Percentiles rank a stretch among this genome's conserved stretches.
Evolutionary conservation across 2,329 filamentous ascomycete species (phyloP).

Genomic region (Cyclaneusma minus): DNA sequence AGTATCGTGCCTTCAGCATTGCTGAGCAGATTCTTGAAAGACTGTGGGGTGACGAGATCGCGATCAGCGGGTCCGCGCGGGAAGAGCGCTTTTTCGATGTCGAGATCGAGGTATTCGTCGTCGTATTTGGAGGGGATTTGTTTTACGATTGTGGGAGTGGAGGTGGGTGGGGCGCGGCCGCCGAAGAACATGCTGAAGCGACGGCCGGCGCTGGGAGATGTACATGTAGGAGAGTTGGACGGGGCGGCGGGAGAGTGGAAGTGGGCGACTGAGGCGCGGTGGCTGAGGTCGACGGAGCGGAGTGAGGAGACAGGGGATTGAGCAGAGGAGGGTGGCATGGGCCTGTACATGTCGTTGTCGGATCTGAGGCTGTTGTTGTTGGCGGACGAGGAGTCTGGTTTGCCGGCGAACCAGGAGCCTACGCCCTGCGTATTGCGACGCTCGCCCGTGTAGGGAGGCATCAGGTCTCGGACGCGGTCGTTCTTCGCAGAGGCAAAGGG

Average conservation of each 20-base stretch:
- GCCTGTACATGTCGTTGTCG: too few species aligned
- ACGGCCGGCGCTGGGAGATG: not conserved
- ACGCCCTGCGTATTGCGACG: too few species aligned
- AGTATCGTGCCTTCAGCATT: conserved; percentile 39
- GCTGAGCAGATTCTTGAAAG: conserved; percentile 44
- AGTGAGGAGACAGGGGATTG: not conserved
- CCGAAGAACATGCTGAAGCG: not conserved
- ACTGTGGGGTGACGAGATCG: conserved; percentile 39
- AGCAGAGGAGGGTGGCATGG: too few species aligned
- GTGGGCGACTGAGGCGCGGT: not conserved
- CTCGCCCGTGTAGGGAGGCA: too few species aligned
- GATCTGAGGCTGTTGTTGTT: too few species aligned
- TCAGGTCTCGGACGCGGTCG: too few species aligned
- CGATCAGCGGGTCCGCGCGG: conserved; percentile 27
- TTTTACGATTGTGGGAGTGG: not conserved
- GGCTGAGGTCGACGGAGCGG: not conserved
- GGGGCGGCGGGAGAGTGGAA: not conserved
- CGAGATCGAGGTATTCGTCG: conserved; percentile 39
- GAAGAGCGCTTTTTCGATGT: conserved; percentile 38
- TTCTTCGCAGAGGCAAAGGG: too few species aligned
- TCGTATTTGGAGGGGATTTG: conserved; percentile 16
- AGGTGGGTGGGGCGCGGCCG: not conserved
- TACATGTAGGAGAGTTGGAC: not conserved
- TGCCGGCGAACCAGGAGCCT: too few species aligned
- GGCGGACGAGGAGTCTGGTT: too few species aligned